These are phyloP conservation scores for Zygosaccharomyces kombuchaensis DNA, from an alignment of 805 yeast species.

Conservation along the genomic window DNA sequence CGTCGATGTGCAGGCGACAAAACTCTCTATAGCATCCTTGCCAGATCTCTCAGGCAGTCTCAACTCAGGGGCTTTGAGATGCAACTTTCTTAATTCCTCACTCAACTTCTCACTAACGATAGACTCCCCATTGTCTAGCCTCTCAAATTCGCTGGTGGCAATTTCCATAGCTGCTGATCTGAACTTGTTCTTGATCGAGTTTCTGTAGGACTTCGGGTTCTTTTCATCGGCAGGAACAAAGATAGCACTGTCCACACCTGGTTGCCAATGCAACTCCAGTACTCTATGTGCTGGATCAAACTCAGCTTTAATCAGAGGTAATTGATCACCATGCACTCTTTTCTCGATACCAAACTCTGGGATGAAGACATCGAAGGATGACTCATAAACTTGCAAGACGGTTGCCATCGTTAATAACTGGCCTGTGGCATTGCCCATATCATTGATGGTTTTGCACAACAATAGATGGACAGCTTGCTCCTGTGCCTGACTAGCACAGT, in stretches of 20 bases:
- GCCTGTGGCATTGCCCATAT: slow-evolving; percentile 66
- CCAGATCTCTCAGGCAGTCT: slow-evolving; percentile 31
- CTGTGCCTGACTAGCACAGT: slow-evolving; percentile 88
- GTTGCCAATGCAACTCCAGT: slow-evolving; percentile 87
- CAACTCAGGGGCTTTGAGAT: slow-evolving; percentile 46
- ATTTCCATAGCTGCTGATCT: slow-evolving; percentile 69
- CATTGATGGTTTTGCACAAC: slow-evolving; percentile 77
- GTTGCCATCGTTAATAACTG: slow-evolving; percentile 81
- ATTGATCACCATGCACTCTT: slow-evolving; percentile 95
- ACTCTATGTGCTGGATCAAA: slow-evolving; percentile 64
- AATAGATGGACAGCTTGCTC: slow-evolving; percentile 89
- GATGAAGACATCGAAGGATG: slow-evolving; percentile 87
- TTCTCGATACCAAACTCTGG: slow-evolving; percentile 95
- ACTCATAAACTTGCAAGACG: slow-evolving; percentile 89
- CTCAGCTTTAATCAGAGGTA: slow-evolving; percentile 89
- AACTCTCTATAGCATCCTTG: slow-evolving; percentile 48
- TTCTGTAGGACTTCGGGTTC: slow-evolving; percentile 68
- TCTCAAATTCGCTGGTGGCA: slow-evolving; percentile 45
- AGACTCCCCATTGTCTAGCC: slow-evolving; percentile 22
- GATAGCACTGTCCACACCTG: slow-evolving; percentile 86
- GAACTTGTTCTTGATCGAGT: slow-evolving; percentile 72
- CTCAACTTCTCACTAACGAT: slow-evolving; percentile 41
- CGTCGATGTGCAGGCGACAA: slow-evolving; percentile 52
- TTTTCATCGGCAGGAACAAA: slow-evolving; percentile 88
- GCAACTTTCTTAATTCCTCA: slow-evolving; percentile 47